Conservation (phyloP, 1,139 yeast genomes). For the Ogataea hybrid region DNA sequence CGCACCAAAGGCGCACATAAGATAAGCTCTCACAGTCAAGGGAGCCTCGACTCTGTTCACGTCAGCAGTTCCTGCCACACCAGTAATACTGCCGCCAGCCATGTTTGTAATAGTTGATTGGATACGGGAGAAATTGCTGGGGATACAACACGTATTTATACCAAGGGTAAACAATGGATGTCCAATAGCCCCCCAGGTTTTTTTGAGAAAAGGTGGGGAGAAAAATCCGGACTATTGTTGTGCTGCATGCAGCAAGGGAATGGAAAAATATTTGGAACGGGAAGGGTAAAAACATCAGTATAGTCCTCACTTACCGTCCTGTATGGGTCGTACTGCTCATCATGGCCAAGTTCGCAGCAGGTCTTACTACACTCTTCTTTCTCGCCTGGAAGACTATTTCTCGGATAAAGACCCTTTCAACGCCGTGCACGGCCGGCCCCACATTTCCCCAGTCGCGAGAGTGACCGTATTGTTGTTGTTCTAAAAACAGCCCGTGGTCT, state of each 20-base stretch:
- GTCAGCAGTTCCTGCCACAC: constrained; percentile 20
- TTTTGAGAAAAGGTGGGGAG: constrained; percentile 3
- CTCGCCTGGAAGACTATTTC: not conserved
- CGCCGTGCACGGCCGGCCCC: constrained; percentile 2
- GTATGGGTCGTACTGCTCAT: too few species aligned
- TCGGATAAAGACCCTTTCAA: not conserved
- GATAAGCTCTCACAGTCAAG: constrained; percentile 32
- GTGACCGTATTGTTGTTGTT: not conserved
- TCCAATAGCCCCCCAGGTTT: not conserved
- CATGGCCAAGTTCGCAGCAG: too few species aligned
- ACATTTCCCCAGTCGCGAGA: constrained; percentile 4
- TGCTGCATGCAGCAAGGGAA: constrained; percentile 1
- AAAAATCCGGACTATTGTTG: constrained; percentile 12
- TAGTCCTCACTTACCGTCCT: too few species aligned
- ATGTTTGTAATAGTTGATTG: constrained; percentile 1
- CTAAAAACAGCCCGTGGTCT: not conserved
- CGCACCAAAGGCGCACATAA: constrained; percentile 42
- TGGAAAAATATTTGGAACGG: not conserved
- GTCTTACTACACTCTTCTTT: not conserved
- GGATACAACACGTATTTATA: constrained; percentile 1
- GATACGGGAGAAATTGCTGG: not conserved
- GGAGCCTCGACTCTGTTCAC: constrained; percentile 34
- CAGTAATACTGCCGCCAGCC: constrained; percentile 13
- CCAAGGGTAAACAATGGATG: not conserved
- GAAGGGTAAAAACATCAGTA: not conserved